Evolutionary conservation across 306 rosid species (phyloP), one percentile per base, ranked within the genome.

Genomic region (Luffa aegyptiaca): DNA sequence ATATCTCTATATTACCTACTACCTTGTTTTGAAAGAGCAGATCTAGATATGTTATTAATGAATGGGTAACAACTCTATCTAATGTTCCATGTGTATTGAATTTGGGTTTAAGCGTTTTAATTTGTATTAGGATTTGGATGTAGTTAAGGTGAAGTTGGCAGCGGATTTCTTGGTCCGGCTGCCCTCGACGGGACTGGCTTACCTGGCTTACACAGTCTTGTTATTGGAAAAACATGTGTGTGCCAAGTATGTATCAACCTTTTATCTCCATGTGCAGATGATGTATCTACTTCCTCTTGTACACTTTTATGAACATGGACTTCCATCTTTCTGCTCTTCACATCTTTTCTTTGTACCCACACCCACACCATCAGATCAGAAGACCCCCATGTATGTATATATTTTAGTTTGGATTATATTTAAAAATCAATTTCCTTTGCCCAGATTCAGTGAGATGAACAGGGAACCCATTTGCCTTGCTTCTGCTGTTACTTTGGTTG

Each of bases 21-120:
- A 76, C 81, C 87, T 77, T 87, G 81, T 83, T 82, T 52, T 81
- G 90, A 85, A 83, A 88, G 80, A 86, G 82, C 84, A 85, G 89
- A 81, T 83, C 81, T 89, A 92, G 92, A 87, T 84, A 88, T 84
- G 87, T 87, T 82, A 56, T 77, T 73, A 73, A 73, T 73, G 78
- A 69, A 46, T 73, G 78, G 61, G 61, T 73, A 73, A 73, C 78
- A 73, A 73, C 78, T 48, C 75, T 76, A 81, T 80, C 79, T 79
- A 62, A 81, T 86, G 85, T 80, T 83, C 83, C 84, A 74, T 74
- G 62, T 74, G 62, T 74, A 74, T 74, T 35, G 78, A 74, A 74
- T 49, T 49, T 3, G 62, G 78, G 45, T 51, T 73, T 20, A 51
- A 42, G 69, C 68, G 83, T 79, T 81, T 46, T 71, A 71, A 77